Evolutionary conservation across 148 eudicot genomes (phyloP).

Genomic region (Polygonum aviculare): DNA sequence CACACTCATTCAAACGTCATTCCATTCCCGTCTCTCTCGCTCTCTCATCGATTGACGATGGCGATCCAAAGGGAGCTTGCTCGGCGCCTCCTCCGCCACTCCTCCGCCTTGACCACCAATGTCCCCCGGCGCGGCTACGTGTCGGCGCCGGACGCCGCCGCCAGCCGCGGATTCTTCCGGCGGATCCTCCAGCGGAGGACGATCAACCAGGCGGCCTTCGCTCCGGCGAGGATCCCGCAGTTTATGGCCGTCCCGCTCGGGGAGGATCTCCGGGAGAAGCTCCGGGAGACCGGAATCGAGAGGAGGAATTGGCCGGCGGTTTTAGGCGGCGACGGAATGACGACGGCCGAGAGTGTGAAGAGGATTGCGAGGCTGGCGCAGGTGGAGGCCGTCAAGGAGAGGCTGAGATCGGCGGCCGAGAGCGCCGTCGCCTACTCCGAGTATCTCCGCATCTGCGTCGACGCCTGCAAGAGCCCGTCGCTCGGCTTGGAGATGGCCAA

Average conservation of each 20-base stretch:
- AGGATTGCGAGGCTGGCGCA: constrained; percentile 27
- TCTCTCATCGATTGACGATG: constrained; percentile 16
- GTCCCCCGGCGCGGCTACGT: constrained; percentile 17
- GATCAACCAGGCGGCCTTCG: constrained; percentile 15
- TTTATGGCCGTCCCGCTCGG: constrained; percentile 33
- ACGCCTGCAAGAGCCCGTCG: constrained; percentile 21
- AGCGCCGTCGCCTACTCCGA: constrained; percentile 32
- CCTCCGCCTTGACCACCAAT: no score
- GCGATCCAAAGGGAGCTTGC: constrained; percentile 36
- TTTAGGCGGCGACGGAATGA: constrained; percentile 11
- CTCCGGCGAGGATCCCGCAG: constrained; percentile 19
- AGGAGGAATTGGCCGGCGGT: constrained; percentile 21
- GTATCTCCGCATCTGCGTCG: constrained; percentile 29
- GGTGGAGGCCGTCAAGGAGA: constrained; percentile 35
- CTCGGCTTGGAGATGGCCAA: constrained; percentile 45
- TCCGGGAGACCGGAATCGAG: constrained; percentile 16
- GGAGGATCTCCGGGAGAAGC: constrained; percentile 31
- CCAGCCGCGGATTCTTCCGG: constrained; percentile 23
- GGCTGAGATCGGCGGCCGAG: constrained; percentile 22
- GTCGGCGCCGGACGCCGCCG: constrained; percentile 20
- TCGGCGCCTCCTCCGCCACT: constrained; percentile 23
- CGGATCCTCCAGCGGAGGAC: constrained; percentile 33
- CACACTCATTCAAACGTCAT: constrained; percentile 7
- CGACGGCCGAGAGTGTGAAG: constrained; percentile 33
- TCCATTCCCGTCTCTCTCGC: no score